A percentile compares a stretch with the other conserved stretches of the same genome.
Conservation (phyloP, 139 green algal genomes). For the Picochlorum sp. region DNA sequence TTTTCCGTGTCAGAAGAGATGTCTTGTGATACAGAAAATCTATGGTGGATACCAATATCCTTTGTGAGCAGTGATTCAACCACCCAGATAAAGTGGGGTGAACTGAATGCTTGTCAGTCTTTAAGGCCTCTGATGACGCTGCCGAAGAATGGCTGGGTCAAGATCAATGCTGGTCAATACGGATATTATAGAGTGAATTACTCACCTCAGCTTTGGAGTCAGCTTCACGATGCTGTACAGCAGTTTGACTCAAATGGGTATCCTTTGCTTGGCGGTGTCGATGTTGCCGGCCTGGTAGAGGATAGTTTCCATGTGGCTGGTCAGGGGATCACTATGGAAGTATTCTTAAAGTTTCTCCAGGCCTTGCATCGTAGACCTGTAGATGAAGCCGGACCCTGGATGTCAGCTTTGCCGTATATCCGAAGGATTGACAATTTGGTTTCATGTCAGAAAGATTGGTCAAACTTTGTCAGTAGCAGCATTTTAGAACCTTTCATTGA, state of each 20-base stretch:
- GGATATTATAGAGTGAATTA: slow-evolving; percentile 59
- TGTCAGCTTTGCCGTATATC: slow-evolving; percentile 22
- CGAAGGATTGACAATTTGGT: slow-evolving; percentile 15
- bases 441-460: slow-evolving; percentile 6
- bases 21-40: slow-evolving; percentile 5
- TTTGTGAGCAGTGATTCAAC: slow-evolving; percentile 2
- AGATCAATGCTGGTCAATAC: slow-evolving; percentile 58
- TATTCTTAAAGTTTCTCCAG: slow-evolving; percentile 35
- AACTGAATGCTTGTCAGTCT: slow-evolving; percentile 15
- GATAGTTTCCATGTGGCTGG: slow-evolving; percentile 45
- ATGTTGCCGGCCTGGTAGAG: slow-evolving; percentile 51
- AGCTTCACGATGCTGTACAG: slow-evolving; percentile 24
- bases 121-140: neutral
- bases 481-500: slow-evolving; percentile 7
- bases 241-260: slow-evolving; percentile 2
- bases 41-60: slow-evolving; percentile 40
- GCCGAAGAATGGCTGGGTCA: slow-evolving; percentile 40
- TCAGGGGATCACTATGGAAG: slow-evolving; percentile 12
- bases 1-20: slow-evolving; percentile 18
- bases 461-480: neutral
- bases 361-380: neutral
- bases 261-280: slow-evolving; percentile 7
- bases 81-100: slow-evolving; percentile 12
- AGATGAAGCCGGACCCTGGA: slow-evolving; percentile 37
- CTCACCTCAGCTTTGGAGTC: slow-evolving; percentile 30